Evolutionary conservation across 2,329 filamentous ascomycete species (phyloP).

Genomic region (Volutella citrinella): DNA sequence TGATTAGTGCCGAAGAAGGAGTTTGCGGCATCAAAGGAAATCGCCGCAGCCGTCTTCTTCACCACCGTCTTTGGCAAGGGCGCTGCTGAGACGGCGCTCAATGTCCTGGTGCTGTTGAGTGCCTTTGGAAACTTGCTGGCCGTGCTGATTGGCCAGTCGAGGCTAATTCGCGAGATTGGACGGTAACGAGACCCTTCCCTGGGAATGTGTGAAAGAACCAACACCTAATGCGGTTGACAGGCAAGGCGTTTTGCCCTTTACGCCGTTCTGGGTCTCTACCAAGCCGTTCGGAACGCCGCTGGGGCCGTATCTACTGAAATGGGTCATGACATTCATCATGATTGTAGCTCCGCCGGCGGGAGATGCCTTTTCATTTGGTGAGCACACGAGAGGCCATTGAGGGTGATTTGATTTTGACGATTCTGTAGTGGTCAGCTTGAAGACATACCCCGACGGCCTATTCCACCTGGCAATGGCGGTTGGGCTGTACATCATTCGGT

Average conservation of each 20-base stretch:
- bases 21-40: conserved; percentile 50
- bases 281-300: conserved; percentile 62
- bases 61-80: conserved; percentile 51
- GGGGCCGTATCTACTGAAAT: conserved; percentile 57
- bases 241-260: conserved; percentile 60
- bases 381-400: too few species aligned
- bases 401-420: too few species aligned
- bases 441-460: conserved; percentile 54
- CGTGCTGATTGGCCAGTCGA: conserved; percentile 51
- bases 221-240: too few species aligned
- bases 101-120: conserved; percentile 54
- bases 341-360: conserved; percentile 59
- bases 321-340: conserved; percentile 56
- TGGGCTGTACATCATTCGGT: conserved; percentile 57
- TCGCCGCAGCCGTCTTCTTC: conserved; percentile 59
- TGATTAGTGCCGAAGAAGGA: conserved; percentile 49
- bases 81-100: conserved; percentile 49
- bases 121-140: conserved; percentile 59
- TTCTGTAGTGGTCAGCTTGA: conserved; percentile 53
- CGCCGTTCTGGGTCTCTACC: conserved; percentile 60
- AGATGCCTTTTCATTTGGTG: conserved; percentile 62
- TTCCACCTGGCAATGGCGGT: conserved; percentile 56
- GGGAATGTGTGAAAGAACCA: too few species aligned
- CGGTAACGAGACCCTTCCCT: too few species aligned
- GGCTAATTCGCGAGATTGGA: conserved; percentile 59